phyloP scores from a whole-genome alignment of 345 rosid genomes.

The Sisymbrium irio region DNA sequence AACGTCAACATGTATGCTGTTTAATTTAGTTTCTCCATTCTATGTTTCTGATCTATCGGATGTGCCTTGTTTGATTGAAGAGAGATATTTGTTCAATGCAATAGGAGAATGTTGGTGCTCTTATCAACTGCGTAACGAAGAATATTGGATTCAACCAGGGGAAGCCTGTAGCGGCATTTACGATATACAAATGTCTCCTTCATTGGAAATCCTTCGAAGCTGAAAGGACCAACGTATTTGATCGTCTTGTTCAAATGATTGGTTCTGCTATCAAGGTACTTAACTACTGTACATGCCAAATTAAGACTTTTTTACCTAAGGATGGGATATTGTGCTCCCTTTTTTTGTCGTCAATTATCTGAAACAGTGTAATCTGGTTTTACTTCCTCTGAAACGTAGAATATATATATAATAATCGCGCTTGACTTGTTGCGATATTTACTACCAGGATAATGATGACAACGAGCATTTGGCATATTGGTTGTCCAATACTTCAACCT shows the following conservation, averaged over 20 bases:
- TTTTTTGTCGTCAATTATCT: not conserved
- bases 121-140: slow-evolving; percentile 71
- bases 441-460: slow-evolving; percentile 72
- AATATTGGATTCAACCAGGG: slow-evolving; percentile 85
- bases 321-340: not conserved
- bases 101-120: slow-evolving; percentile 86
- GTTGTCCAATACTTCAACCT: slow-evolving; percentile 83
- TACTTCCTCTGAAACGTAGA: slow-evolving; percentile 8
- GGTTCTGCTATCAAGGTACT: slow-evolving; percentile 94
- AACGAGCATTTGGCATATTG: slow-evolving; percentile 97
- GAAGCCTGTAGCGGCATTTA: slow-evolving; percentile 89
- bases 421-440: slow-evolving; percentile 11
- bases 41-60: slow-evolving; percentile 9
- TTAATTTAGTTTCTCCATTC: slow-evolving; percentile 17
- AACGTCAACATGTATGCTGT: slow-evolving; percentile 77
- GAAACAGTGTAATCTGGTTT: not conserved
- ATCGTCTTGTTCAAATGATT: slow-evolving; percentile 96
- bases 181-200: slow-evolving; percentile 90
- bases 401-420: not conserved
- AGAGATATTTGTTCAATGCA: slow-evolving; percentile 28
- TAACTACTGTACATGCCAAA: slow-evolving; percentile 10
- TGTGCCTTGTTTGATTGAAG: slow-evolving; percentile 15
- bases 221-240: slow-evolving; percentile 88
- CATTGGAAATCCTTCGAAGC: slow-evolving; percentile 99
- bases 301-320: not conserved